phyloP scores from a whole-genome alignment of 2,329 filamentous ascomycete genomes.

The Juglanconis sp. region DNA sequence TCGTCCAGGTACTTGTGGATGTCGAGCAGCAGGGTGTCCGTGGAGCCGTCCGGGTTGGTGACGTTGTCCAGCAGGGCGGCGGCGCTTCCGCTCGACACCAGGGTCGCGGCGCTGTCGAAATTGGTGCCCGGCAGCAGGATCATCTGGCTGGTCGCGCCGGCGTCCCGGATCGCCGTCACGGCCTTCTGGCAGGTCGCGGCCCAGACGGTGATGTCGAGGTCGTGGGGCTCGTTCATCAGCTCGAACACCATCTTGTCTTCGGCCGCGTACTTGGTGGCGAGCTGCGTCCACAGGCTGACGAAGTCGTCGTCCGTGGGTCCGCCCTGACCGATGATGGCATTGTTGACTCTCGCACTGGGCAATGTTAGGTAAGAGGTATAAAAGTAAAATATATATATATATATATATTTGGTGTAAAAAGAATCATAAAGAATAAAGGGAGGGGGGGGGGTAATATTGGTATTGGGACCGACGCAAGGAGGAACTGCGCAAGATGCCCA shows the following conservation, averaged over 20 bases:
- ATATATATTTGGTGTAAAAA: not conserved
- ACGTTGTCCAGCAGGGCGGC: slow-evolving; percentile 46
- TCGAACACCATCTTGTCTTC: slow-evolving; percentile 58
- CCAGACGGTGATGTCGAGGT: slow-evolving; percentile 55
- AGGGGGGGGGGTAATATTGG: slow-evolving; percentile 34
- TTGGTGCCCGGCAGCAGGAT: slow-evolving; percentile 63
- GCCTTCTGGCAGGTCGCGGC: slow-evolving; percentile 57
- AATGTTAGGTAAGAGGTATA: too few species aligned
- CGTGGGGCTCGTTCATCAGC: slow-evolving; percentile 70
- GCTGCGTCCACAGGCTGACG: slow-evolving; percentile 52
- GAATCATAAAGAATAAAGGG: slow-evolving; percentile 39
- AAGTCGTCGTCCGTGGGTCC: slow-evolving; percentile 62
- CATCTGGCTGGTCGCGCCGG: slow-evolving; percentile 57
- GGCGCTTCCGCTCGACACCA: slow-evolving; percentile 48
- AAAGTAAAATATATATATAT: slow-evolving; percentile 45
- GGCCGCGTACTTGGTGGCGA: slow-evolving; percentile 56
- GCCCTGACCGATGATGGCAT: slow-evolving; percentile 61
- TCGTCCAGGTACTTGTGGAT: slow-evolving; percentile 58
- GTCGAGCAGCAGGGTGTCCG: slow-evolving; percentile 53
- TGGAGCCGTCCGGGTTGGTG: slow-evolving; percentile 57
- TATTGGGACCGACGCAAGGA: too few species aligned
- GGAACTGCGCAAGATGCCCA: too few species aligned
- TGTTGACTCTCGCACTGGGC: slow-evolving; percentile 53
- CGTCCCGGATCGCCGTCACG: slow-evolving; percentile 62
- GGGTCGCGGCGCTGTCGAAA: slow-evolving; percentile 49